Evolutionary conservation across 2,329 filamentous ascomycete genomes (phyloP).

Genomic region (Venturia oleaginea): DNA sequence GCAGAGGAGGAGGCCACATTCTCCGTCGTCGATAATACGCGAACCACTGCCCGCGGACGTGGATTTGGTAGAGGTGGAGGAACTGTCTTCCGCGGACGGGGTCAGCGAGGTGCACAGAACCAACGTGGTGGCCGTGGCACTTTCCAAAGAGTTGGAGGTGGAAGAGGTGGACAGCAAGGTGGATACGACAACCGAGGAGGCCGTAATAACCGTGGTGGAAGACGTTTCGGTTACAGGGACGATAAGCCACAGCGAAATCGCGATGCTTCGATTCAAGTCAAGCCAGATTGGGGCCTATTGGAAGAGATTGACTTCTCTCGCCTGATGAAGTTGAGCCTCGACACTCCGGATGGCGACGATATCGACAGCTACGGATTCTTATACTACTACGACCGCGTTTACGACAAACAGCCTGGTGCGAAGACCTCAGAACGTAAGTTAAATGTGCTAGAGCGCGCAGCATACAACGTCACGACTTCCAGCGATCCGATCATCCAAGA

Average conservation of each 20-base stretch:
- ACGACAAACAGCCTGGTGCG: constrained; percentile 80
- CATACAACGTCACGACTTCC: constrained; percentile 96
- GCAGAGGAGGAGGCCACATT: constrained; percentile 96
- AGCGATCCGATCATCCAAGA: constrained; percentile 96
- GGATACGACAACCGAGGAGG: constrained; percentile 63
- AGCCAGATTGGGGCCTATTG: constrained; percentile 87
- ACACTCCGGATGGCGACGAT: constrained; percentile 90
- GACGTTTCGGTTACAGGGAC: constrained; percentile 96
- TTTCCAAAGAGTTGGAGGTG: constrained; percentile 64
- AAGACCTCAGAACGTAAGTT: constrained; percentile 84
- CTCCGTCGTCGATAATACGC: constrained; percentile 93
- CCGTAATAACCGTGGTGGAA: constrained; percentile 62
- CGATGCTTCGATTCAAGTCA: constrained; percentile 92
- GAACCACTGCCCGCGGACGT: constrained; percentile 74
- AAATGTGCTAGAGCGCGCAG: constrained; percentile 80
- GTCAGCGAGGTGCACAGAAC: constrained; percentile 64
- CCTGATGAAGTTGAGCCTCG: constrained; percentile 88
- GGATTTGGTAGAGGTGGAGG: constrained; percentile 77
- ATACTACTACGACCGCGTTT: constrained; percentile 94
- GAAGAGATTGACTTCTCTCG: constrained; percentile 99
- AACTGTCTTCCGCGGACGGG: constrained; percentile 74
- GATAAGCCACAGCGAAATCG: constrained; percentile 96
- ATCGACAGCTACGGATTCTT: constrained; percentile 94
- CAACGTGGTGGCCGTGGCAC: constrained; percentile 62
- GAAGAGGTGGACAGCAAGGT: constrained; percentile 49